Conservation (phyloP, 495 filamentous ascomycete species). For the Zalerion maritima region DNA sequence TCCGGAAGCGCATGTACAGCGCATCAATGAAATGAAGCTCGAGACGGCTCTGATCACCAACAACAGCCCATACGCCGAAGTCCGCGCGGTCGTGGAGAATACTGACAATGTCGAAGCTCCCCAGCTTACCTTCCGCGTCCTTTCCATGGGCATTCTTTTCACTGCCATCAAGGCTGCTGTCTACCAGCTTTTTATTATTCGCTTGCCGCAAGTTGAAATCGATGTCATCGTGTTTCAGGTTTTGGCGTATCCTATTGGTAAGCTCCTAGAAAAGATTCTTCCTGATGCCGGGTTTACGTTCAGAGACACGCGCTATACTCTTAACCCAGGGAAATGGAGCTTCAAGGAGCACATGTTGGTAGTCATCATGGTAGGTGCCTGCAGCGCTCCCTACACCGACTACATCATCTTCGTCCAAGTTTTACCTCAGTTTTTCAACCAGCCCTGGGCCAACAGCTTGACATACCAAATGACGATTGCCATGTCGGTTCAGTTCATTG, state of each 20-base stretch:
- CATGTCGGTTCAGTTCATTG: conserved; percentile 33
- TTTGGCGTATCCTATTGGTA: conserved; percentile 6
- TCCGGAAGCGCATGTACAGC: not conserved
- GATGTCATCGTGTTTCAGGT: conserved; percentile 6
- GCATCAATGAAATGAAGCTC: conserved; percentile 1
- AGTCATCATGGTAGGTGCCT: conserved; percentile 11
- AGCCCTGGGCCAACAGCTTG: conserved; percentile 20
- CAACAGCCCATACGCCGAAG: conserved; percentile 3
- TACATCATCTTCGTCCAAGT: conserved; percentile 32
- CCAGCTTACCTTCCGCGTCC: conserved; percentile 6
- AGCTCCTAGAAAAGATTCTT: conserved; percentile 4
- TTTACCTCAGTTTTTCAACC: conserved; percentile 26
- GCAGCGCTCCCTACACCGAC: conserved; percentile 23
- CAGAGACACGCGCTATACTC: conserved; percentile 10
- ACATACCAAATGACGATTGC: conserved; percentile 29
- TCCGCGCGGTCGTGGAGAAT: conserved; percentile 2
- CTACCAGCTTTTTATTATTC: conserved; percentile 10
- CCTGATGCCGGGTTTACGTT: conserved; percentile 6
- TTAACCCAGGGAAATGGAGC: no score
- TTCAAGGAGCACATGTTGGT: no score
- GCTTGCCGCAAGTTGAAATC: conserved; percentile 5
- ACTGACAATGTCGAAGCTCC: conserved; percentile 7
- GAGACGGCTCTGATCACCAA: not conserved
- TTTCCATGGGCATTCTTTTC: conserved; percentile 11
- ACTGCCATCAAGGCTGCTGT: conserved; percentile 9